Conservation (phyloP, 768 basidiomycete species). For the Serendipita indica region DNA sequence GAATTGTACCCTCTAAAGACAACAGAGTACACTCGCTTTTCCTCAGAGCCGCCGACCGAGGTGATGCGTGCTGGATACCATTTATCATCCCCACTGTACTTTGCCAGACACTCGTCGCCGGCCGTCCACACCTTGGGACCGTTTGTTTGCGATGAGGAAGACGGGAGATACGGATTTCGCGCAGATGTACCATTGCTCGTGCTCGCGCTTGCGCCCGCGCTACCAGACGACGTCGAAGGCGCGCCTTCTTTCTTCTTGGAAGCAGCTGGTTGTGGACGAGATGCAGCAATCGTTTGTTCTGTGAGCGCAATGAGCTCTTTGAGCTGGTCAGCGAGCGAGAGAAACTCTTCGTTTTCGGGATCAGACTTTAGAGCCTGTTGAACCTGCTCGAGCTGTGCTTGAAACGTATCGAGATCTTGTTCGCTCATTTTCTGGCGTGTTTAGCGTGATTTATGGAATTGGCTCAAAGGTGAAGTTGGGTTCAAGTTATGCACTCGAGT, state of each 20-base stretch:
- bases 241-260: conserved; percentile 38
- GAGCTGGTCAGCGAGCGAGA: conserved; percentile 59
- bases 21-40: conserved; percentile 76
- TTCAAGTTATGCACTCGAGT: no score
- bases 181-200: background rate
- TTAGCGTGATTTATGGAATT: no score
- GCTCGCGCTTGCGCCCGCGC: conserved; percentile 14
- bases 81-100: conserved; percentile 67
- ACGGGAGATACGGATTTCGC: background rate
- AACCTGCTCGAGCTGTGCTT: conserved; percentile 80
- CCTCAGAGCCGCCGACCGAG: conserved; percentile 63
- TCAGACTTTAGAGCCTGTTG: conserved; percentile 59
- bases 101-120: conserved; percentile 75
- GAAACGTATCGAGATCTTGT: conserved; percentile 75
- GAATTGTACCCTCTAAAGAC: conserved; percentile 87
- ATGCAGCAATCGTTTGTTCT: conserved; percentile 40
- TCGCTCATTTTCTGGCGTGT: conserved; percentile 30
- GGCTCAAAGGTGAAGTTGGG: no score
- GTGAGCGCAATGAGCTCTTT: conserved; percentile 73
- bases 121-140: conserved; percentile 36
- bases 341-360: conserved; percentile 57
- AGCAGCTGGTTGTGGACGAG: conserved; percentile 39
- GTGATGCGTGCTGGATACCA: conserved; percentile 88
- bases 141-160: background rate
- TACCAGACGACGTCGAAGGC: conserved; percentile 32